These are phyloP conservation scores for Sistotremastrum niveocremeum DNA, from an alignment of 768 basidiomycete species.

Conservation along the genomic window DNA sequence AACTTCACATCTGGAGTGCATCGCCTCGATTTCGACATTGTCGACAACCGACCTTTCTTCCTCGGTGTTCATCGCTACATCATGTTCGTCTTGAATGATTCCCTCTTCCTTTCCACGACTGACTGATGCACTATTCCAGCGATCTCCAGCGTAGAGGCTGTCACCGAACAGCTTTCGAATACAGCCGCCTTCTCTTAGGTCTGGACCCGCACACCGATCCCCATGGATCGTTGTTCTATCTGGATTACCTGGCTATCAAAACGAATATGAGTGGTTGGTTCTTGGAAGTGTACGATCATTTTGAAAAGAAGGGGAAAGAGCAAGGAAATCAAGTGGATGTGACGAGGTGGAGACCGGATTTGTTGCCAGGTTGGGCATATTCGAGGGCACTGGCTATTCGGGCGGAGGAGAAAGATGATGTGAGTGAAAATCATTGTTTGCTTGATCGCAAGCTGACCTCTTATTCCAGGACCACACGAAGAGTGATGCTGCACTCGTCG, in stretches of 20 bases:
- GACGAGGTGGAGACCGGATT: conserved; percentile 23
- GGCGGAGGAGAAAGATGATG: conserved; percentile 31
- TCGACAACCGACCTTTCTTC: conserved; percentile 90
- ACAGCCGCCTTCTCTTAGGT: conserved; percentile 70
- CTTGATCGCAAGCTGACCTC: conserved; percentile 3
- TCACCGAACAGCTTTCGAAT: conserved; percentile 82
- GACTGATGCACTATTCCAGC: conserved; percentile 21
- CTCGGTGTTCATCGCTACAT: conserved; percentile 77
- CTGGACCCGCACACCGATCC: conserved; percentile 85
- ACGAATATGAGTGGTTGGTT: conserved; percentile 73
- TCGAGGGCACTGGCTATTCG: conserved; percentile 55
- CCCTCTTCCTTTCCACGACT: not conserved
- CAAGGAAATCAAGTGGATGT: conserved; percentile 6
- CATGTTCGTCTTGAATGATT: conserved; percentile 32
- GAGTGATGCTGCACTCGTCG: conserved; percentile 55
- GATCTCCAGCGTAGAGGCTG: conserved; percentile 85
- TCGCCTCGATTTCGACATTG: conserved; percentile 77
- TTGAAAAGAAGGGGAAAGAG: conserved; percentile 16
- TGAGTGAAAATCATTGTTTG: conserved; percentile 15
- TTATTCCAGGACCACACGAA: conserved; percentile 32
- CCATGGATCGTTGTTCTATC: conserved; percentile 68
- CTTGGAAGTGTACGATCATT: conserved; percentile 47
- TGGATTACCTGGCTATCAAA: conserved; percentile 80
- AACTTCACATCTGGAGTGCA: conserved; percentile 70
- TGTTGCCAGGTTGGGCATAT: conserved; percentile 72